Evolutionary conservation across 345 rosid genomes (phyloP).

Genomic region (Aegle marmelos): DNA sequence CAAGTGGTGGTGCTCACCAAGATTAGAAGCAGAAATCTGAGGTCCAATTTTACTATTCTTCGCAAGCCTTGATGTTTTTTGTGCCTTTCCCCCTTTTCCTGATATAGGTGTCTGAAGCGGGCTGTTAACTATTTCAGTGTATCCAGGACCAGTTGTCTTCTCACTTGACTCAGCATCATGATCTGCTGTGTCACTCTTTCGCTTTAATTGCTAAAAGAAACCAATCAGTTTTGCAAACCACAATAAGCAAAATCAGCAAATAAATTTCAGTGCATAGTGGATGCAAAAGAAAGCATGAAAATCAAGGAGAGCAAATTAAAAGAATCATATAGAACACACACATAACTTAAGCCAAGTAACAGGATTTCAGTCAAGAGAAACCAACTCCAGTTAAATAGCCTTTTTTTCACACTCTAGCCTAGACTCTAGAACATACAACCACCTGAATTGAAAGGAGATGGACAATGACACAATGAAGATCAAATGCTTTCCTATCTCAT

Average conservation of each 20-base stretch:
- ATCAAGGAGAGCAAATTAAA: background rate
- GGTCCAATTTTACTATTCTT: conserved; percentile 59
- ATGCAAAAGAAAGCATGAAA: background rate
- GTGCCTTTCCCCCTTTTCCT: conserved; percentile 70
- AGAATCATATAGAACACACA: background rate
- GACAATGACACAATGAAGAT: background rate
- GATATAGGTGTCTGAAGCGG: conserved; percentile 72
- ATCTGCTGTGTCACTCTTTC: conserved; percentile 63
- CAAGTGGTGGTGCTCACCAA: conserved; percentile 44
- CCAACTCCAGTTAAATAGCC: background rate
- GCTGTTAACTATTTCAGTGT: conserved; percentile 43
- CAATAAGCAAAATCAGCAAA: conserved; percentile 9
- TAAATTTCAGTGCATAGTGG: conserved; percentile 5
- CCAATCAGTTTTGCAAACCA: conserved; percentile 16
- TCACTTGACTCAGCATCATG: conserved; percentile 55
- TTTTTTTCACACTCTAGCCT: background rate
- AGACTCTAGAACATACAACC: background rate
- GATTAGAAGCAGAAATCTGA: conserved; percentile 57
- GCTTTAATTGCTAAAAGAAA: conserved; percentile 55
- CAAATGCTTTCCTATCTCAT: background rate
- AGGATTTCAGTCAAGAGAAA: background rate
- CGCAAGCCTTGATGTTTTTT: conserved; percentile 54
- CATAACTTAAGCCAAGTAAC: background rate
- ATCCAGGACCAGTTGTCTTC: conserved; percentile 44
- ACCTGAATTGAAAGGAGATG: background rate